Base-by-base conservation (phyloP, 108 stramenopile species). In the Nitzschia sp. region DNA sequence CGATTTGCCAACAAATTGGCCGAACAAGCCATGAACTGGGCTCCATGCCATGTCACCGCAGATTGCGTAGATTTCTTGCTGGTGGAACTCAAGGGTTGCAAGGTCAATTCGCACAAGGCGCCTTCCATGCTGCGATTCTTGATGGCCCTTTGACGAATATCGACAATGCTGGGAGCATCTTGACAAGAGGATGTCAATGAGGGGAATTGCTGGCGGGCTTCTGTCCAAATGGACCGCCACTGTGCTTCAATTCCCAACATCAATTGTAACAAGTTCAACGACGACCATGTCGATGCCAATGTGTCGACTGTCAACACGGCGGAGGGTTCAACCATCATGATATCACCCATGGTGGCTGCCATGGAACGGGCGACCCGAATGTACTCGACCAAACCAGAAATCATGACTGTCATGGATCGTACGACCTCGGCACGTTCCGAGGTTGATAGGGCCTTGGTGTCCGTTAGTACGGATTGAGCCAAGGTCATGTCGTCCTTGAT, bases 101-200 rank as follows among this genome's bases (percentile, higher is more conserved):
- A 56, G 14, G 89, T 87, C 41, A 90, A 60, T 11, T 83, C 82
- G 63, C 89, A 90, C 0, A 88, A 26, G n/a, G n/a, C n/a, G n/a
- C 42, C 43, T 25, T 42, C 41, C 55, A 39, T 14, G 29, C 40
- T 38, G 46, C 53, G 51, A 42, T 22, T 55, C 56, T 42, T 40
- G 6, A 17, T 17, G n/a, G 46, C 3, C 1, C 46, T 48, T 48
- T 48, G 46, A 48, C 46, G 46, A 48, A 15, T 20, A 14, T 11
- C 51, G 65, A 3, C 50, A 51, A 29, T 54, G 41, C 41, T 79
- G 81, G 29, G 46, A 52, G 84, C 83, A 17, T 81, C 75, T 40
- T 59, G 29, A 7, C 62, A 12, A 2, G 17, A 12, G 19, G 52
- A 29, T 39, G 64, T 10, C 24, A 52, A n/a, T 2, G 46, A 15